These are phyloP conservation scores for Cyphellophora attinorum DNA, from an alignment of 2,329 filamentous ascomycete genomes.

Conservation along the genomic window DNA sequence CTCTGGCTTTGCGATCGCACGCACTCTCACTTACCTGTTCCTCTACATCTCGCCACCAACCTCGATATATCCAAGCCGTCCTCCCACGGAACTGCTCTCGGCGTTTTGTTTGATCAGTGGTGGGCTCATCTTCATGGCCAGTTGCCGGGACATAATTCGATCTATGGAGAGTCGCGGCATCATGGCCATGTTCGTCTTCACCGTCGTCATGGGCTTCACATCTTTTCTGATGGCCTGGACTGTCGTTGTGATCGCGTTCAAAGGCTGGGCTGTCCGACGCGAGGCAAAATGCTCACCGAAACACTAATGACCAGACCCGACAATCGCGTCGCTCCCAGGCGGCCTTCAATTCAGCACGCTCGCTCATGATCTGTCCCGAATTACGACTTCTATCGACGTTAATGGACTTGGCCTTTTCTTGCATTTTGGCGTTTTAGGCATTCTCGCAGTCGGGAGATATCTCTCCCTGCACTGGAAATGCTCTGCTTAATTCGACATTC, in stretches of 20 bases:
- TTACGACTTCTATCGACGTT: too few relatives aligned
- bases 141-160: conserved; percentile 64
- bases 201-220: conserved; percentile 73
- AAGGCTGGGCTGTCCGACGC: conserved; percentile 66
- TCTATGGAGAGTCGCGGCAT: conserved; percentile 69
- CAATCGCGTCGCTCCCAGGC: too few relatives aligned
- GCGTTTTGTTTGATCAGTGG: conserved; percentile 81
- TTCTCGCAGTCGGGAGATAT: too few relatives aligned
- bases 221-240: conserved; percentile 80
- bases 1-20: conserved; percentile 67
- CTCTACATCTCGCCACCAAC: conserved; percentile 71
- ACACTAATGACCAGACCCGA: too few relatives aligned
- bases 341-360: too few relatives aligned
- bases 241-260: conserved; percentile 67
- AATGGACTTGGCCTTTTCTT: too few relatives aligned
- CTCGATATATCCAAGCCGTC: conserved; percentile 70
- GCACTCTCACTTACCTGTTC: conserved; percentile 69
- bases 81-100: conserved; percentile 80
- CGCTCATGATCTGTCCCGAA: too few relatives aligned
- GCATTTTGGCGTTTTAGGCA: too few relatives aligned
- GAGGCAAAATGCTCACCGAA: conserved; percentile 20
- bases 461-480: too few relatives aligned
- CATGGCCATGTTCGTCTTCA: conserved; percentile 91
- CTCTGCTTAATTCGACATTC: too few relatives aligned
- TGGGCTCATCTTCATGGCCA: conserved; percentile 86